Evolutionary conservation across 305 asterid species (phyloP), one percentile per base, ranked within the genome.

Genomic region (Fraxinus latifolia): DNA sequence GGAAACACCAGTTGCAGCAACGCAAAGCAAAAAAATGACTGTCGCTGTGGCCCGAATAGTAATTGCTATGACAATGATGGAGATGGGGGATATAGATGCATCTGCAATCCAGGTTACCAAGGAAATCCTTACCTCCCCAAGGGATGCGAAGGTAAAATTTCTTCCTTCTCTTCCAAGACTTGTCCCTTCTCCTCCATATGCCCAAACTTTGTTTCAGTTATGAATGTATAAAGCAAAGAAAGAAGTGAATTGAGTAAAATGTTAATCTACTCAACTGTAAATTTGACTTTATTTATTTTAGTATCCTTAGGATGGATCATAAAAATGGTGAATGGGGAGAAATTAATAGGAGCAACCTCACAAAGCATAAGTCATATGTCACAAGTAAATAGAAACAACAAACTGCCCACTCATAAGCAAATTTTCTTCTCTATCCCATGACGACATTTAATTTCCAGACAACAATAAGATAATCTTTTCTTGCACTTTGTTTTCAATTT

Each of bases 81-180:
- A 36, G 77, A 80, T 9, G 3, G 0, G 25, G 88, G 86, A 78
- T 88, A 88, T 25, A 33, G 36, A 50, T 88, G 91, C 79, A 0
- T 12, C 29, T 88, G 90, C 74, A 37, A 17, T 29, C 3, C n/a
- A 1, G 87, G 91, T 44, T 86, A 81, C 44, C 6, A 5, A 42
- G 90, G 91, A 39, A 89, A 83, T 42, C 88, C 91, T 76, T 89
- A 89, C 79, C 44, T 77, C 17, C 77, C 39, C 8, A 34, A 82
- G 4, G 91, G 89, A 82, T 89, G 90, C 82, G 77, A 83, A 80
- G 89, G 90, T 89, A 83, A 70, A 11, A 29, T 70, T 68, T 53
- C 47, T 2, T 17, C 0, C 25, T 1, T 55, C 70, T 67, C 25
- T 39, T 73, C 23, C 67, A 55, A 79, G 11, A 7, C 2, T 47